phyloP scores from a whole-genome alignment of 345 rosid genomes.

The Linum lewisii region DNA sequence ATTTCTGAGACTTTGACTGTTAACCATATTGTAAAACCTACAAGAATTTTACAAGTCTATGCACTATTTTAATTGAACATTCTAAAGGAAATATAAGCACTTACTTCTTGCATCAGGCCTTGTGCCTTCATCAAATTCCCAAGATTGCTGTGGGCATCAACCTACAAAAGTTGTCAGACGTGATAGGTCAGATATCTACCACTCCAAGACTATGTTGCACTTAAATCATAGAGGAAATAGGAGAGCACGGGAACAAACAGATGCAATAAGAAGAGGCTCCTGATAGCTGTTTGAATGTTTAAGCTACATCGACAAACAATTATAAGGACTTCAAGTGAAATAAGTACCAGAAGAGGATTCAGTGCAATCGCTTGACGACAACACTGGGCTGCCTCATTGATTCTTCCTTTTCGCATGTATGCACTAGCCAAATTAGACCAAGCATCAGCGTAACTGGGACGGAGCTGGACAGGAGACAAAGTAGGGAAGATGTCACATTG shows the following conservation, averaged over 20 bases:
- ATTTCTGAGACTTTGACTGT: background rate
- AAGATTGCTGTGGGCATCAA: slow-evolving; percentile 92
- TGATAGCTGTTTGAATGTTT: background rate
- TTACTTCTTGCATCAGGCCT: slow-evolving; percentile 91
- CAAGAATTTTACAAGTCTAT: background rate
- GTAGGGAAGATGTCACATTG: background rate
- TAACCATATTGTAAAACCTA: background rate
- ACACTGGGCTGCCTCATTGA: slow-evolving; percentile 89
- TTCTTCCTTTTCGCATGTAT: slow-evolving; percentile 92
- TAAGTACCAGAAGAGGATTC: slow-evolving; percentile 79
- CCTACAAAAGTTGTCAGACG: slow-evolving; percentile 29
- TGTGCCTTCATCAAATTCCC: slow-evolving; percentile 95
- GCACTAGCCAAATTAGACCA: slow-evolving; percentile 99
- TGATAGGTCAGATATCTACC: no score
- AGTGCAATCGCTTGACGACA: slow-evolving; percentile 87
- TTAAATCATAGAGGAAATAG: no score
- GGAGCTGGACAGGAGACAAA: slow-evolving; percentile 44
- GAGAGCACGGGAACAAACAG: background rate
- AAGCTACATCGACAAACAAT: slow-evolving; percentile 4
- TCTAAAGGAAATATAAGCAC: slow-evolving; percentile 17
- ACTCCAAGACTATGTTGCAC: no score
- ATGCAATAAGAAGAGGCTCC: background rate
- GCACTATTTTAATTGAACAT: background rate
- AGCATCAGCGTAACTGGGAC: slow-evolving; percentile 93
- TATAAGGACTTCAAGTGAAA: background rate